These are phyloP conservation scores for Aspergillus ruber DNA, from an alignment of 2,329 filamentous ascomycete species.

Conservation along the genomic window DNA sequence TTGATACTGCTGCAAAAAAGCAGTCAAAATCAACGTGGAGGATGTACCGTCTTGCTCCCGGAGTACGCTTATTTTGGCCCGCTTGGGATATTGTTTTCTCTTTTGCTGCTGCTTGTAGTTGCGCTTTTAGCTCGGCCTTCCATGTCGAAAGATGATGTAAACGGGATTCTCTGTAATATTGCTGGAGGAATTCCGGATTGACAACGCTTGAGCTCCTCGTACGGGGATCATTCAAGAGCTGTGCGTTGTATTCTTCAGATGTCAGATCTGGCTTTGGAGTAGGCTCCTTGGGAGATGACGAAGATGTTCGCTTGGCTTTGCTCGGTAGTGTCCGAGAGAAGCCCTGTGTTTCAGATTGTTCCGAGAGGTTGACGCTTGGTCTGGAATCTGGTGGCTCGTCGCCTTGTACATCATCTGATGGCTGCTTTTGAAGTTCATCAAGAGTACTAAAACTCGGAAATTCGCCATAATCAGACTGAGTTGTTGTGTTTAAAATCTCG, in stretches of 20 bases:
- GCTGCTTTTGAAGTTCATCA: conserved; percentile 9
- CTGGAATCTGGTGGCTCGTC: neutral
- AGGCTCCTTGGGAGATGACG: conserved; percentile 15
- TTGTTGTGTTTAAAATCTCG: conserved; percentile 22
- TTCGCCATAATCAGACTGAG: conserved; percentile 40
- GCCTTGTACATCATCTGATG: neutral
- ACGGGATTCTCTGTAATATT: conserved; percentile 91
- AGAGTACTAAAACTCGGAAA: conserved; percentile 27
- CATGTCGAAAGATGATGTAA: conserved; percentile 92
- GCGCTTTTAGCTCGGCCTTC: conserved; percentile 90
- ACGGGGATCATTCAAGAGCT: conserved; percentile 74
- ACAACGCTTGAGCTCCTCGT: conserved; percentile 84
- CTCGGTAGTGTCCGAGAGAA: conserved; percentile 1
- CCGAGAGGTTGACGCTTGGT: neutral
- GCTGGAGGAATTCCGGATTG: conserved; percentile 87
- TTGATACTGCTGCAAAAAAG: conserved; percentile 92
- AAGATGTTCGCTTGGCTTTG: conserved; percentile 1
- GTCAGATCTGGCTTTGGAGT: conserved; percentile 52
- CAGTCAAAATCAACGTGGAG: conserved; percentile 97
- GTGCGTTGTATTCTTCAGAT: conserved; percentile 86
- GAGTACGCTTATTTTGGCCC: conserved; percentile 47
- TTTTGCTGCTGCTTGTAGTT: conserved; percentile 71
- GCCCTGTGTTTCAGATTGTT: neutral
- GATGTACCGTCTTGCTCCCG: conserved; percentile 69
- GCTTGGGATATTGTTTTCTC: conserved; percentile 53